Evolutionary conservation across 495 filamentous ascomycete species (phyloP).

Genomic region (Neurospora tetrasperma): DNA sequence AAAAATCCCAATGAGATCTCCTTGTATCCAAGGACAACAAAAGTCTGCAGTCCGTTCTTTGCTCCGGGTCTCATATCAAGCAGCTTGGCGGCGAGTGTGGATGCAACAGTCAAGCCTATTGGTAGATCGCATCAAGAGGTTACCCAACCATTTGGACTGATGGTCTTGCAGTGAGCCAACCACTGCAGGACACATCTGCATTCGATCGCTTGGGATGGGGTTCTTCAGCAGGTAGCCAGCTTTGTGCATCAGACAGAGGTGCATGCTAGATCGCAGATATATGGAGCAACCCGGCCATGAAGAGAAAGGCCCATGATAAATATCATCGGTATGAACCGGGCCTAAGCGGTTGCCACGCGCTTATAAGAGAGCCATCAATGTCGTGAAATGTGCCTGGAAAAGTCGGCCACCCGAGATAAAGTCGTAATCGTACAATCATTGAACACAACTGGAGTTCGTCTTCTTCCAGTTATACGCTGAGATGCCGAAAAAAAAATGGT

Average conservation of each 20-base stretch:
- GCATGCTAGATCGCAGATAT: not conserved
- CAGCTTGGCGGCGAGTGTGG: not conserved
- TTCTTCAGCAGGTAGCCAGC: not conserved
- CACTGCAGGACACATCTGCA: not conserved
- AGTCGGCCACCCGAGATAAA: not conserved
- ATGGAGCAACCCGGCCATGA: not conserved
- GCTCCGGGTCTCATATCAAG: not conserved
- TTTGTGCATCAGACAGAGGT: not conserved
- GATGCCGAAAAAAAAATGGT: not conserved
- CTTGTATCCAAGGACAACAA: not conserved
- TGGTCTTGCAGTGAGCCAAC: not conserved
- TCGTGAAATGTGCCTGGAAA: not conserved
- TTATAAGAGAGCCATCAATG: conserved; percentile 3
- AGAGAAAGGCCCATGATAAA: not conserved
- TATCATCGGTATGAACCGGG: not conserved
- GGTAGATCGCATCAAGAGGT: not conserved
- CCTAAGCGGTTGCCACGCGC: not conserved
- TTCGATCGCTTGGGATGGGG: not conserved
- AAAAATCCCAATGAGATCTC: not conserved
- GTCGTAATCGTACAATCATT: conserved; percentile 7
- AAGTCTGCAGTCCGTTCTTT: not conserved
- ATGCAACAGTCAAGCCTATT: not conserved
- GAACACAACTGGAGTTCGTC: not conserved
- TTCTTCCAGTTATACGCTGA: not conserved
- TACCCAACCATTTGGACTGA: not conserved